These are phyloP conservation scores for Globisporangium canariense DNA, from an alignment of 352 stramenopile genomes.

Conservation along the genomic window DNA sequence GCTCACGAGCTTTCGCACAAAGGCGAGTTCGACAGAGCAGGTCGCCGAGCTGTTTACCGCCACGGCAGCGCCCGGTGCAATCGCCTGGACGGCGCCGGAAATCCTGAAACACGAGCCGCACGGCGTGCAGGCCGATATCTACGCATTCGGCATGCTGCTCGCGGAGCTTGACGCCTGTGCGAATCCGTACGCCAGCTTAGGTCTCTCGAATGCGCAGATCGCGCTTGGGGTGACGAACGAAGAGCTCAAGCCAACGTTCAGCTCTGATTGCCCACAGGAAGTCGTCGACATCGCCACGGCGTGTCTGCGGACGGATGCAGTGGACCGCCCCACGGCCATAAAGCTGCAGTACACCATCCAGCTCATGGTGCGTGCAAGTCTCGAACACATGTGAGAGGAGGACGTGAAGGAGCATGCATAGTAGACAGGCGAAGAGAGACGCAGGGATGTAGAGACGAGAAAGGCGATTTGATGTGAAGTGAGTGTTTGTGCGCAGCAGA, in stretches of 20 bases:
- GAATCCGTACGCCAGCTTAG: constrained; percentile 15
- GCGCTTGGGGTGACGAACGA: constrained; percentile 44
- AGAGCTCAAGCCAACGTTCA: constrained; percentile 40
- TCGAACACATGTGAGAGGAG: constrained; percentile 1
- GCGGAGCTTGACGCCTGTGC: constrained; percentile 36
- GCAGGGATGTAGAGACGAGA: not conserved
- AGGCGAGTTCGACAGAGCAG: not conserved
- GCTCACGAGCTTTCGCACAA: constrained; percentile 13
- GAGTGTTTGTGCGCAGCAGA: not conserved
- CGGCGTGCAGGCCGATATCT: constrained; percentile 24
- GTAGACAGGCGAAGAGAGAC: not conserved
- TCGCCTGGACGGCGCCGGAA: constrained; percentile 30
- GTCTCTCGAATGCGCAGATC: constrained; percentile 25
- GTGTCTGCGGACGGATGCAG: constrained; percentile 44
- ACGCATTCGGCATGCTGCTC: constrained; percentile 34
- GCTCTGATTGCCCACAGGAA: constrained; percentile 40
- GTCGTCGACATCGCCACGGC: constrained; percentile 44
- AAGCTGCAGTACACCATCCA: constrained; percentile 62
- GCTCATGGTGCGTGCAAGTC: constrained; percentile 11
- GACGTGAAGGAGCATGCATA: not conserved
- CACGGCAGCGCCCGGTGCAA: constrained; percentile 23
- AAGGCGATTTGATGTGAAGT: no score
- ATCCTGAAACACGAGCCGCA: constrained; percentile 25
- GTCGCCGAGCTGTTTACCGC: constrained; percentile 20
- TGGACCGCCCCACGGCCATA: constrained; percentile 48